Evolutionary conservation across 352 stramenopile genomes (phyloP).

Genomic region (Peronosclerospora sorghi): DNA sequence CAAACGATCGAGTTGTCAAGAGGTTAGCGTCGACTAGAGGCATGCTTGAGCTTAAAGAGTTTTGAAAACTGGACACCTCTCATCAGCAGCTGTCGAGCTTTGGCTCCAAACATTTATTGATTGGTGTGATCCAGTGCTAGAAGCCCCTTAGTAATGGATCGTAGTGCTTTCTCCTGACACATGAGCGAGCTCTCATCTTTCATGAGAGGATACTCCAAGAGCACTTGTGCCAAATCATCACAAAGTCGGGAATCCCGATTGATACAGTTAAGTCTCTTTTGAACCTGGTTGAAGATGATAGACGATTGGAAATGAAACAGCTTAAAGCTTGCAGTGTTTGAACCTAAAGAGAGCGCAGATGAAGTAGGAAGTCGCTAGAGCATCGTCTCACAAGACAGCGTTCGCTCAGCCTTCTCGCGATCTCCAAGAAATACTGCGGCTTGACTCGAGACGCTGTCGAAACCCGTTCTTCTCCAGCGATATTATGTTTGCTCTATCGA

Average conservation of each 20-base stretch:
- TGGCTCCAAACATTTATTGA: constrained; percentile 24
- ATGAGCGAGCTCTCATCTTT: constrained; percentile 10
- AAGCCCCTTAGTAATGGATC: constrained; percentile 28
- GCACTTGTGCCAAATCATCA: constrained; percentile 37
- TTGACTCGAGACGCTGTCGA: constrained; percentile 30
- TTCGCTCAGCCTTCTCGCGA: constrained; percentile 11
- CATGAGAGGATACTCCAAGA: constrained; percentile 30
- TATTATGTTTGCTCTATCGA: constrained; percentile 30
- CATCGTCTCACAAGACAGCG: constrained; percentile 15
- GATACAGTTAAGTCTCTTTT: constrained; percentile 47
- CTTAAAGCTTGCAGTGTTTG: constrained; percentile 27
- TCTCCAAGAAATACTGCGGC: constrained; percentile 31
- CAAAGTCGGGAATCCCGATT: constrained; percentile 35
- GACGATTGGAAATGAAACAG: constrained; percentile 21
- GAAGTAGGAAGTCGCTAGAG: constrained; percentile 12
- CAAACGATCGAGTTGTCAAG: too few species aligned
- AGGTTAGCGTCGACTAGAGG: too few species aligned
- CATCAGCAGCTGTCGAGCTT: constrained; percentile 40
- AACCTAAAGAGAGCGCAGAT: constrained; percentile 26
- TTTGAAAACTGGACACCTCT: constrained; percentile 49
- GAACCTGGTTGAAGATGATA: background rate
- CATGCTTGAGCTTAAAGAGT: background rate
- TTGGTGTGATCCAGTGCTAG: constrained; percentile 31
- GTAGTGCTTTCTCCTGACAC: constrained; percentile 16
- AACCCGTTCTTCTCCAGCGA: constrained; percentile 30